Percentiles rank a stretch among this genome's conserved stretches.
phyloP scores from a whole-genome alignment of 805 yeast genomes.

The Tetrapisispora phaffii region DNA sequence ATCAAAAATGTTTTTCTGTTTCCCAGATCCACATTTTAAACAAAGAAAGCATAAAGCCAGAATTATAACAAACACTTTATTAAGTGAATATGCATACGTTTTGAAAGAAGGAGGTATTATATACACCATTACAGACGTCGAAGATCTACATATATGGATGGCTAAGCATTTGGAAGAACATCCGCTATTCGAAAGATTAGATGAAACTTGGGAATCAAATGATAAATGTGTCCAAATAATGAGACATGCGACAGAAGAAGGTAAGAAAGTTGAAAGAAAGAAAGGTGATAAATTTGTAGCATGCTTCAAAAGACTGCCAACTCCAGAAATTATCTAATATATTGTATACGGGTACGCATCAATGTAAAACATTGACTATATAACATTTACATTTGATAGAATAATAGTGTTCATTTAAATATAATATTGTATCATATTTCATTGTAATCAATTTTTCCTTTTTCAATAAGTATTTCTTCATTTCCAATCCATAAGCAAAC shows the following conservation, averaged over 20 bases:
- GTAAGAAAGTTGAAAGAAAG: conserved; percentile 89
- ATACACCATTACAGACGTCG: conserved; percentile 92
- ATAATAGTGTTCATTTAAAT: background rate
- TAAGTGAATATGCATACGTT: conserved; percentile 87
- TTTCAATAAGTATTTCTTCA: conserved; percentile 26
- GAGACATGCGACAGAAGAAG: conserved; percentile 94
- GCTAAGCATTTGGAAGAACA: conserved; percentile 81
- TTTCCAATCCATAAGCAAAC: conserved; percentile 31
- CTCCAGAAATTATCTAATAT: conserved; percentile 32
- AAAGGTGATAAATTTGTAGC: conserved; percentile 82
- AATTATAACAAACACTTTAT: conserved; percentile 79
- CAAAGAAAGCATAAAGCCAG: conserved; percentile 96
- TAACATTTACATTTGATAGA: background rate
- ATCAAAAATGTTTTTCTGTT: conserved; percentile 90
- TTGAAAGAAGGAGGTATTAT: conserved; percentile 77
- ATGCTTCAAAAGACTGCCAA: conserved; percentile 67
- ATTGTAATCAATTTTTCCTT: conserved; percentile 7
- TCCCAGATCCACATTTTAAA: conserved; percentile 99
- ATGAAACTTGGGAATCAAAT: conserved; percentile 64
- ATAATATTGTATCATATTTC: background rate
- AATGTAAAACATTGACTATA: background rate
- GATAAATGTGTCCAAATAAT: conserved; percentile 81
- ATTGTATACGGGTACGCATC: background rate
- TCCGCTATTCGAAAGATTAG: conserved; percentile 78
- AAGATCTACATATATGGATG: conserved; percentile 95